Conservation (phyloP, 805 yeast genomes). For the Brettanomyces sp. region DNA sequence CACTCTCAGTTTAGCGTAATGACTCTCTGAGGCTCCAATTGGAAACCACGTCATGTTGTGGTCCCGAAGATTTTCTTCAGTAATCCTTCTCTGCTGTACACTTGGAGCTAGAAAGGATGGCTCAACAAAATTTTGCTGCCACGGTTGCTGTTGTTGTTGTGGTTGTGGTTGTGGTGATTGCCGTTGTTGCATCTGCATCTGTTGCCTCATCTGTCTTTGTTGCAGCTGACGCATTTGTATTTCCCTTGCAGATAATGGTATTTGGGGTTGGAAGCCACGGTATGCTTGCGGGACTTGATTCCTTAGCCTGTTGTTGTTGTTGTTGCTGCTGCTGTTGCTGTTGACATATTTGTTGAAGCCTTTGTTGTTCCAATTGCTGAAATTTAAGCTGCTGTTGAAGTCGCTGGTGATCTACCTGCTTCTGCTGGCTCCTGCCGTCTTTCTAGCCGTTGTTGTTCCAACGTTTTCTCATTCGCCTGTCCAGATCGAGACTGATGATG, state of each 20-base stretch:
- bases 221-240: slow-evolving; percentile 3
- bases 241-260: slow-evolving; percentile 1
- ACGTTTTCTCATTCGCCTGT: neutral
- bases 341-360: neutral
- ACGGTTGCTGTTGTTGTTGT: slow-evolving; percentile 2
- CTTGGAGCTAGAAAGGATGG: neutral
- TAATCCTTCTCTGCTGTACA: neutral
- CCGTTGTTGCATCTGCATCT: slow-evolving; percentile 2
- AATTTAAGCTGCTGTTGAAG: neutral
- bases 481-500: slow-evolving; percentile 3
- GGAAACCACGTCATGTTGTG: slow-evolving; percentile 1
- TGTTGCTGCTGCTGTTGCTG: neutral
- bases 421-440: slow-evolving; percentile 4
- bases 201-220: neutral
- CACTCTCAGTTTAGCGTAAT: slow-evolving; percentile 7
- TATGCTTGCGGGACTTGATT: neutral
- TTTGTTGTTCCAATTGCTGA: slow-evolving; percentile 4
- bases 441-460: slow-evolving; percentile 2
- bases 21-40: neutral
- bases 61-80: slow-evolving; percentile 3
- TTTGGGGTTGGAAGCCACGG: slow-evolving; percentile 2
- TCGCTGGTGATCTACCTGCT: neutral
- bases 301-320: neutral
- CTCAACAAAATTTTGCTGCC: neutral
- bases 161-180: slow-evolving; percentile 5